Base-by-base conservation (phyloP, 148 eudicot genomes). In the Nepenthes mirabilis region DNA sequence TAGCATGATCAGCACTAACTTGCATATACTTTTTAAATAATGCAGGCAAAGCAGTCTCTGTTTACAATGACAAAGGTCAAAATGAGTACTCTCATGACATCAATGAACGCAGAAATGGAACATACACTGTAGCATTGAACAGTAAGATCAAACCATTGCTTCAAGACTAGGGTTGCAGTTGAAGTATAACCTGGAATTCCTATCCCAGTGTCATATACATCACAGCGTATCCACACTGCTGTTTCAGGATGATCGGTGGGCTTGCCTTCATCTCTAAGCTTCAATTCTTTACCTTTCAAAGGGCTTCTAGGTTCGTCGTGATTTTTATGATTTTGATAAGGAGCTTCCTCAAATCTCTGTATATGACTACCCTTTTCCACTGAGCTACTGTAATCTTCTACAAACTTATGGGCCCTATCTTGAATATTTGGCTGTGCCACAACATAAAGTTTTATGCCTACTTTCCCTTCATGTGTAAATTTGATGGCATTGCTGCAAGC, bases 391-490 rank as follows among this genome's bases (percentile, higher is more conserved):
- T 71, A 50, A 56, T 59, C 47, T 63, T 72, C 33, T 11, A 14
- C 52, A 34, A 61, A 68, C 43, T 62, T 49, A 64, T 66, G 72
- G 59, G 77, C 70, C 55, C 62, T 79, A 43, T 66, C 69, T 52
- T 36, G 73, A 57, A 55, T 34, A 60, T 63, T 59, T 57, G 83
- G 88, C 2, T 77, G 77, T 14, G 77, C 62, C 58, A 81, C 82
- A 54, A 88, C 80, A 63, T 71, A 75, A 36, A 91, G 86, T 70
- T 79, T 79, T 70, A 91, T 85, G 64, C 90, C 95, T 74, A 91
- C 95, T 70, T 81, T 88, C 56, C 97, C 97, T 70, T 91, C 90
- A 66, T 91, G 95, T 13, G 97, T 91, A 70, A 91, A 91, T 63
- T 91, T 91, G 69, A 88, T 79, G 52, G 96, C 96, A 72, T 91